phyloP scores from a whole-genome alignment of 805 yeast genomes.

The Priceomyces fermenticarens region DNA sequence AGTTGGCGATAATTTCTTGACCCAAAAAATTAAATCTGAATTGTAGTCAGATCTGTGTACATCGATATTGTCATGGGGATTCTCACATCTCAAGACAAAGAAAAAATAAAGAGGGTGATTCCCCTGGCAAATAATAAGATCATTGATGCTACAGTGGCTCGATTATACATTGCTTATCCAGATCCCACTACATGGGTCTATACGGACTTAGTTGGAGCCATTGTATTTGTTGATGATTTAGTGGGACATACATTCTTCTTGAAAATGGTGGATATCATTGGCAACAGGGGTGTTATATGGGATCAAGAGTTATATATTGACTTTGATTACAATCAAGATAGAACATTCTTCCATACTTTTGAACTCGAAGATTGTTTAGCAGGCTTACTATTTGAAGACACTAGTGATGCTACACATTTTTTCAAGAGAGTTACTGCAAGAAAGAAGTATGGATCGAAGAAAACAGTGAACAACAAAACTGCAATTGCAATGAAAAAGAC shows the following conservation, averaged over 20 bases:
- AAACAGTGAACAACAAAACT: constrained; percentile 79
- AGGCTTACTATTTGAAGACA: constrained; percentile 87
- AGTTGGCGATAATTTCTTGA: too few species aligned
- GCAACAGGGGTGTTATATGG: constrained; percentile 88
- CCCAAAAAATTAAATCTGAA: too few species aligned
- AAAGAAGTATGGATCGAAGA: constrained; percentile 82
- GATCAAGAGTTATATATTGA: constrained; percentile 92
- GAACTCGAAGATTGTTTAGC: constrained; percentile 87
- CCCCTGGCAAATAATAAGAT: constrained; percentile 88
- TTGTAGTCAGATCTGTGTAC: background rate
- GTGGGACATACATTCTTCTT: constrained; percentile 93
- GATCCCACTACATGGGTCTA: constrained; percentile 75
- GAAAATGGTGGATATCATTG: constrained; percentile 81
- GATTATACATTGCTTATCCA: constrained; percentile 88
- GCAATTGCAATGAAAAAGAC: constrained; percentile 73
- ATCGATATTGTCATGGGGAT: constrained; percentile 26
- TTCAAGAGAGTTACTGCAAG: constrained; percentile 70
- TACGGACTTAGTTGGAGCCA: constrained; percentile 88
- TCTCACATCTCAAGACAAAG: constrained; percentile 62
- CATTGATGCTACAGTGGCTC: constrained; percentile 85
- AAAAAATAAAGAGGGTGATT: constrained; percentile 80
- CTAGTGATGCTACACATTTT: constrained; percentile 83
- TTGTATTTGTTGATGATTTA: constrained; percentile 82
- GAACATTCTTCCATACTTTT: constrained; percentile 91
- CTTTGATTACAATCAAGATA: constrained; percentile 88